These are phyloP conservation scores for Cornus florida DNA, from an alignment of 148 eudicot species.

Conservation along the genomic window DNA sequence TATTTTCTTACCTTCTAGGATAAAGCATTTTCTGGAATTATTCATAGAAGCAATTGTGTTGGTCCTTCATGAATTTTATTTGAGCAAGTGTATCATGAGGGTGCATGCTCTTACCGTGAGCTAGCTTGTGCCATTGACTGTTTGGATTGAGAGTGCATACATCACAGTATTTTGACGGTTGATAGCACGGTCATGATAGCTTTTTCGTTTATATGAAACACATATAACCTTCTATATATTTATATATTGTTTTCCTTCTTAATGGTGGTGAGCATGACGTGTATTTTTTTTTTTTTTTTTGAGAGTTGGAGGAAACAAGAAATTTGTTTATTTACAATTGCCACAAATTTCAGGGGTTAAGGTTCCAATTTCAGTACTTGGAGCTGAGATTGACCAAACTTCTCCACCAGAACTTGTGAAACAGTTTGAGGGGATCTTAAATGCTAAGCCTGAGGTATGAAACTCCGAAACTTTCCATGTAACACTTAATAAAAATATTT, in stretches of 20 bases:
- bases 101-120: too few species aligned
- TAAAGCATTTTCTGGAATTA: background rate
- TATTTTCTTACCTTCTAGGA: too few species aligned
- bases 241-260: background rate
- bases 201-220: too few species aligned
- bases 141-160: too few species aligned
- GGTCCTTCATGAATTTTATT: background rate
- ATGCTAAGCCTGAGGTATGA: conserved; percentile 65
- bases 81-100: too few species aligned
- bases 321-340: background rate
- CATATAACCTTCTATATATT: background rate
- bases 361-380: conserved; percentile 63
- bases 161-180: too few species aligned
- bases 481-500: background rate
- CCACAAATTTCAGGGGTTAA: conserved; percentile 46
- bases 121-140: too few species aligned
- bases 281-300: background rate
- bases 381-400: conserved; percentile 56
- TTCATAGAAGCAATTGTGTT: too few species aligned
- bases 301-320: background rate
- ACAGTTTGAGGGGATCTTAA: conserved; percentile 58
- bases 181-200: too few species aligned
- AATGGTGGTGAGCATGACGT: background rate
- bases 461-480: background rate
- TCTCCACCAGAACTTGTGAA: conserved; percentile 72